Base-by-base conservation (phyloP, 139 green algal species). In the Cymbomonas tetramitiformis region DNA sequence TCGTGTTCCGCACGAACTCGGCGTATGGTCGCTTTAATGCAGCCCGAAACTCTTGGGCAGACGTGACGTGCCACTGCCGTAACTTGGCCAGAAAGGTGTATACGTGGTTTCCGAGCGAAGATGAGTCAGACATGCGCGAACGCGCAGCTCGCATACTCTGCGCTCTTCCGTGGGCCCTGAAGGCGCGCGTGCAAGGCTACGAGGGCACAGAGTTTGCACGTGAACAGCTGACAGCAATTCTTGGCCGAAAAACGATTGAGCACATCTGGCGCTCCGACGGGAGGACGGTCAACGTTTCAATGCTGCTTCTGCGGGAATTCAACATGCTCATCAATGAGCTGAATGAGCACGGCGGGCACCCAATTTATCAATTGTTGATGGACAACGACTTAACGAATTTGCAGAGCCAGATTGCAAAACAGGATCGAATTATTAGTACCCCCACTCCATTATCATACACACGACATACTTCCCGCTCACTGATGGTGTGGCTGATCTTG, bases 401-500 rank as follows among this genome's bases (percentile, higher is more conserved):
- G 41, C 41, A 50, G 21, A 23, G 21, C 21, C 9, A 50, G 7
- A 23, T 10, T 5, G 41, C 41, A 5, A 50, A 50, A 23, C 26
- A 21, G 41, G 41, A 50, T 9, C 41, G 41, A 5, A 6, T 50
- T n/a, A n/a, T n/a, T n/a, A 60, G 5, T 10, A 69, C 61, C 25
- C 61, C 61, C 15, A 69, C 62, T 46, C 61, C 61, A 25, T 33
- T 69, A 7, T 49, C n/a, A 1, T 69, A 64, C 44, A 63, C 51
- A 6, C 53, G 83, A 21, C 67, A 64, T 41, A 67, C 61, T 21
- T 30, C 33, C 30, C 52, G 58, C 3, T 49, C 58, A 30, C 65
- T 88, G 30, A 69, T 89, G 46, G 54, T 88, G 7, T 89, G 77
- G 78, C 81, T 94, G 40, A 43, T 69, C 21, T 67, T 82, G 48